Evolutionary conservation across 495 filamentous ascomycete species (phyloP).

Genomic region (Trichocladium antarcticum): DNA sequence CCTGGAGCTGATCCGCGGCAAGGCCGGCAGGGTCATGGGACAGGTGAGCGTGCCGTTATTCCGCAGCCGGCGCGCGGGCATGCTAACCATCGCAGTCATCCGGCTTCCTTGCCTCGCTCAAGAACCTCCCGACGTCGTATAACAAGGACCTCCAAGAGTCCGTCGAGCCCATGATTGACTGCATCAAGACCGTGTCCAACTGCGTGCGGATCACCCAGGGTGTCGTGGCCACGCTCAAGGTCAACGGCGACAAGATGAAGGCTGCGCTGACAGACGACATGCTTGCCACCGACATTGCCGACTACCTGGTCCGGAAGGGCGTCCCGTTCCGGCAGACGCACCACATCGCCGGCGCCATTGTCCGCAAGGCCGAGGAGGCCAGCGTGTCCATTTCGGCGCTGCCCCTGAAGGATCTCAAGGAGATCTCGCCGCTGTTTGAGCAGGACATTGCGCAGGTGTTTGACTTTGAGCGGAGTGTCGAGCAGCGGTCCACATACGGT

Average conservation of each 20-base stretch:
- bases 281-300: conserved; percentile 75
- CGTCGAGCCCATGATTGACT: conserved; percentile 78
- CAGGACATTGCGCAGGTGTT: conserved; percentile 63
- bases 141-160: conserved; percentile 94
- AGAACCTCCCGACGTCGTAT: conserved; percentile 82
- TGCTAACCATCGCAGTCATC: conserved; percentile 18
- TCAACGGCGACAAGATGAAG: conserved; percentile 64
- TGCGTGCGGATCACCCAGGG: conserved; percentile 81
- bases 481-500: conserved; percentile 69
- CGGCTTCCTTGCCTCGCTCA: conserved; percentile 77
- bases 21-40: conserved; percentile 73
- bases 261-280: conserved; percentile 58
- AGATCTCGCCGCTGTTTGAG: conserved; percentile 64
- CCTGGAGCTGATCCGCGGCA: conserved; percentile 80
- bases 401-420: conserved; percentile 52
- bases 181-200: conserved; percentile 74
- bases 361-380: conserved; percentile 54
- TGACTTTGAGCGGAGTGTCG: conserved; percentile 80
- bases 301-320: conserved; percentile 84
- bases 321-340: conserved; percentile 78
- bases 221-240: conserved; percentile 60
- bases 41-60: conserved; percentile 46
- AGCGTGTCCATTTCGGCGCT: conserved; percentile 68
- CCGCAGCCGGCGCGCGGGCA: too few species aligned
- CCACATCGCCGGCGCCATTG: conserved; percentile 76